phyloP scores from a whole-genome alignment of 1,284 basidiomycete species.

The Marasmius tenuissimus region DNA sequence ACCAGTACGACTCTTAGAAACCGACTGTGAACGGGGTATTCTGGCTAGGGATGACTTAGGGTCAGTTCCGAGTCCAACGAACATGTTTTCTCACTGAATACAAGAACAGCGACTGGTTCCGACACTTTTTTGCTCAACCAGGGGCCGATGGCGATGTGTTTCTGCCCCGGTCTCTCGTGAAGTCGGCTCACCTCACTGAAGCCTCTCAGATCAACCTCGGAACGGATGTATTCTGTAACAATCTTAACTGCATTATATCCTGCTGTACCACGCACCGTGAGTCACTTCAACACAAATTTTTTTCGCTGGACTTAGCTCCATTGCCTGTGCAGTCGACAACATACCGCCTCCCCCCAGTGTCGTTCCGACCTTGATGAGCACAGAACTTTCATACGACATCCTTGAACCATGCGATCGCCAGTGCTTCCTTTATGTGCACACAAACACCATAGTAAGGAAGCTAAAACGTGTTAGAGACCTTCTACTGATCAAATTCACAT shows the following conservation, averaged over 20 bases:
- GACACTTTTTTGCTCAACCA: neutral
- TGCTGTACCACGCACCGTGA: conserved; percentile 54
- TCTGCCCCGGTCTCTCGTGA: conserved; percentile 12
- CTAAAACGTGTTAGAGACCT: neutral
- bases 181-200: conserved; percentile 2
- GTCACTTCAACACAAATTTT: conserved; percentile 8
- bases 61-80: conserved; percentile 29
- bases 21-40: neutral
- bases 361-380: conserved; percentile 22
- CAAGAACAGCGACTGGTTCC: neutral
- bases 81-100: conserved; percentile 19
- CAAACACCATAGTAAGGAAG: neutral
- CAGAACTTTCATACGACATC: conserved; percentile 20
- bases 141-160: conserved; percentile 24
- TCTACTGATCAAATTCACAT: neutral
- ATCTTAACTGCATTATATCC: conserved; percentile 49
- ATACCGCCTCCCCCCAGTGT: conserved; percentile 27
- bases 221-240: conserved; percentile 46
- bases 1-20: conserved; percentile 30
- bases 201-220: conserved; percentile 17
- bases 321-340: conserved; percentile 27
- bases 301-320: neutral
- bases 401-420: conserved; percentile 32
- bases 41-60: conserved; percentile 23
- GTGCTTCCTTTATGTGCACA: conserved; percentile 32